A percentile compares a stretch with the other conserved stretches of the same genome.
These are phyloP conservation scores for Dioscorea zingiberensis DNA, from an alignment of 106 monocot species.

Conservation along the genomic window DNA sequence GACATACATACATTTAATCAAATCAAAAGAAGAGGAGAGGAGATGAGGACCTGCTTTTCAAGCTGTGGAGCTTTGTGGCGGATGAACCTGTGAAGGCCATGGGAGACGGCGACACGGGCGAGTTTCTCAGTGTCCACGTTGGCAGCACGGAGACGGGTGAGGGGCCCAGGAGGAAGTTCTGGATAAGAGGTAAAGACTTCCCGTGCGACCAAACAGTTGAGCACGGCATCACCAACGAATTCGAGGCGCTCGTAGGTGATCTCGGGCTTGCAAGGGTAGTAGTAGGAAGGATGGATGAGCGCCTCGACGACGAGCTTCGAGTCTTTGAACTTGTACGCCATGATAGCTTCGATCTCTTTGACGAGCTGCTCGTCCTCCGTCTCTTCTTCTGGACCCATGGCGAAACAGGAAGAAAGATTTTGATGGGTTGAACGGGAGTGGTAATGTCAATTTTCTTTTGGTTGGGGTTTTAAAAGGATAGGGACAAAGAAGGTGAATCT, in stretches of 20 bases:
- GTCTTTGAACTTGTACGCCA: conserved; percentile 33
- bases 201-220: conserved; percentile 19
- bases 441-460: too few species aligned
- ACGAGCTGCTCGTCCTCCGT: conserved; percentile 11
- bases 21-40: neutral
- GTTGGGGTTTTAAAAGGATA: too few species aligned
- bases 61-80: conserved; percentile 37
- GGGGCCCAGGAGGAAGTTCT: conserved; percentile 22
- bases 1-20: too few species aligned
- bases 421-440: too few species aligned
- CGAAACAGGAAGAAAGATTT: too few species aligned
- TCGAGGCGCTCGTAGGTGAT: conserved; percentile 41
- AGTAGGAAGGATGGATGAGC: conserved; percentile 37
- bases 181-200: conserved; percentile 21
- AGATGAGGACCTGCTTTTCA: conserved; percentile 19
- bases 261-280: conserved; percentile 1
- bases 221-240: conserved; percentile 40
- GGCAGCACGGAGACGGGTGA: conserved; percentile 46
- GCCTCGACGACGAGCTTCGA: conserved; percentile 31
- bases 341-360: conserved; percentile 16
- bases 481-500: too few species aligned
- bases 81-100: conserved; percentile 26
- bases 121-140: conserved; percentile 65
- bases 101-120: conserved; percentile 29
- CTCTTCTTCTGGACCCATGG: neutral